phyloP scores from a whole-genome alignment of 352 stramenopile species.

The Thraustochytrium striatum region DNA sequence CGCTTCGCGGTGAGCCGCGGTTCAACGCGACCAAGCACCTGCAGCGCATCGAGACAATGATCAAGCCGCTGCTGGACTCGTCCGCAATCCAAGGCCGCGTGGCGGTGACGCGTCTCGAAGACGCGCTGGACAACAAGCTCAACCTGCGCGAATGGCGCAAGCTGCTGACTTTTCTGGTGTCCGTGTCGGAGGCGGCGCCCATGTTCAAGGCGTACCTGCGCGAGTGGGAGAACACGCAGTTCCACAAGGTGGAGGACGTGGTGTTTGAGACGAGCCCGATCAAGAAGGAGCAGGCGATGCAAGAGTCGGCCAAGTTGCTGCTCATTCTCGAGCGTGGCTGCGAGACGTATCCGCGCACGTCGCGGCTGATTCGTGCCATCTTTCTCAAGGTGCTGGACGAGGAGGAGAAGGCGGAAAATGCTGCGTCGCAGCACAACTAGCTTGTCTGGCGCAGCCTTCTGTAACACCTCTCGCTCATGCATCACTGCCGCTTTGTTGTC shows the following conservation, averaged over 20 bases:
- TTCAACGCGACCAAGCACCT: not conserved
- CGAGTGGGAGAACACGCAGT: not conserved
- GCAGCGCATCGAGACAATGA: constrained; percentile 29
- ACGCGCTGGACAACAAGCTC: not conserved
- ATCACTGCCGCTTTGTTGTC: too few relatives aligned
- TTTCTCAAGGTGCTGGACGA: constrained; percentile 28
- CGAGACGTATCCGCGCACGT: constrained; percentile 29
- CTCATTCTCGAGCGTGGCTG: not conserved
- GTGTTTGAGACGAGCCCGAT: not conserved
- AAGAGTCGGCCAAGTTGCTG: not conserved
- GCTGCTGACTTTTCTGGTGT: constrained; percentile 26
- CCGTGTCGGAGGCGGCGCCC: constrained; percentile 10
- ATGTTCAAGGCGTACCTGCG: constrained; percentile 31
- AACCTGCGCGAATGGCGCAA: constrained; percentile 30
- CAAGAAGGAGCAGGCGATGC: constrained; percentile 20
- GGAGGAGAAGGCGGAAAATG: too few relatives aligned
- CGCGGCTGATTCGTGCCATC: constrained; percentile 12
- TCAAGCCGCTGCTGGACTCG: not conserved
- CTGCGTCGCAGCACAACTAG: too few relatives aligned
- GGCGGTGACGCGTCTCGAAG: not conserved
- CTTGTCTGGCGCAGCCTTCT: too few relatives aligned
- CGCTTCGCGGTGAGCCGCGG: too few relatives aligned
- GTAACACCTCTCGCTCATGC: too few relatives aligned
- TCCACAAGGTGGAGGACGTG: not conserved
- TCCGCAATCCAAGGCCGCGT: not conserved